phyloP scores from a whole-genome alignment of 306 rosid genomes.

The Astragalus membranaceus region DNA sequence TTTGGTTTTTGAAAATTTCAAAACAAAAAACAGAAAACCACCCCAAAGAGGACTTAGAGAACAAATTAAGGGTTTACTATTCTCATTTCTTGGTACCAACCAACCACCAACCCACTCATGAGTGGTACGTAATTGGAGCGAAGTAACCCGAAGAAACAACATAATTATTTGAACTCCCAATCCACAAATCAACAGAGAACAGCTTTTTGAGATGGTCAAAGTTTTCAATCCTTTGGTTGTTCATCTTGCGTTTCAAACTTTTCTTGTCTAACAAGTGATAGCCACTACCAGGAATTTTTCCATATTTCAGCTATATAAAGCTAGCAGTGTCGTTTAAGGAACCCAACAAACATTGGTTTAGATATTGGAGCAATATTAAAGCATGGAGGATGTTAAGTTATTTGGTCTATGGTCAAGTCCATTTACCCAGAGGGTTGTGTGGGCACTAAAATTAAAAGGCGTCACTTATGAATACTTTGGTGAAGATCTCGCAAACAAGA shows the following conservation, averaged over 20 bases:
- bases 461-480: conserved; percentile 37
- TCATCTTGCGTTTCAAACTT: conserved; percentile 1
- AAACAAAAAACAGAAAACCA: too few relatives aligned
- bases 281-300: background rate
- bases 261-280: background rate
- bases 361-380: background rate
- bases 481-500: conserved; percentile 44
- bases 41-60: too few relatives aligned
- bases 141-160: too few relatives aligned
- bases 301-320: background rate
- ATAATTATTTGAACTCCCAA: background rate
- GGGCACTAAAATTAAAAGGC: conserved; percentile 48
- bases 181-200: background rate
- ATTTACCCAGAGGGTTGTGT: conserved; percentile 32
- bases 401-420: conserved; percentile 46
- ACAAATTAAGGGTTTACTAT: too few relatives aligned
- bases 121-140: too few relatives aligned
- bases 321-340: background rate
- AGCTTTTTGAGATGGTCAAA: background rate
- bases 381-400: conserved; percentile 46
- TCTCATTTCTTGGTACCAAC: too few relatives aligned
- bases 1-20: too few relatives aligned
- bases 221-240: background rate
- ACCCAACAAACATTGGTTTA: background rate
- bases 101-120: too few relatives aligned